Conservation (phyloP, 108 stramenopile genomes). For the Licmophora abbreviata region DNA sequence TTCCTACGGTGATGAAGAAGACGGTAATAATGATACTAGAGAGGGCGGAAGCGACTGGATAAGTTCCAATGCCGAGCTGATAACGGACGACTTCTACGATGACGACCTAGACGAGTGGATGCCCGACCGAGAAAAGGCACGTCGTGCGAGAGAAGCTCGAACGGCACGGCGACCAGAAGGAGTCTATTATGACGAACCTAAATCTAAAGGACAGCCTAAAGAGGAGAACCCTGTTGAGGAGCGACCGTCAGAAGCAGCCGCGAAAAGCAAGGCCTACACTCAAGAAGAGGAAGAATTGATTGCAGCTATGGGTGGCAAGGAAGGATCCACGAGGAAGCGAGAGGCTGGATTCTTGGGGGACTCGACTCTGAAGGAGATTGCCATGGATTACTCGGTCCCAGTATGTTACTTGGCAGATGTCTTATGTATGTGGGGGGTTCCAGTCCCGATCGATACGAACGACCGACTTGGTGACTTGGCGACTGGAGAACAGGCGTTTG, state of each 20-base stretch:
- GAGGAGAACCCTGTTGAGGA: conserved; percentile 1
- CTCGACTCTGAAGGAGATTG: conserved; percentile 64
- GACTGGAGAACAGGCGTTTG: conserved; percentile 86
- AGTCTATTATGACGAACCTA: not conserved
- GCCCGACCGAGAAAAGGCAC: conserved; percentile 39
- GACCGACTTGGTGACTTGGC: conserved; percentile 76
- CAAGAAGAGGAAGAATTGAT: conserved; percentile 75
- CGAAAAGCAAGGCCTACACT: conserved; percentile 36
- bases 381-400: conserved; percentile 67
- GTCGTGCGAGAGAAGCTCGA: not conserved
- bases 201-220: conserved; percentile 1
- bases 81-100: conserved; percentile 1
- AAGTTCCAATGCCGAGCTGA: conserved; percentile 3
- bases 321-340: conserved; percentile 15
- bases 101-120: conserved; percentile 42
- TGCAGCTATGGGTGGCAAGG: conserved; percentile 54
- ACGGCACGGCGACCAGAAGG: not conserved
- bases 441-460: conserved; percentile 59
- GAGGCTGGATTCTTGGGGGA: conserved; percentile 79
- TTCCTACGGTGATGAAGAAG: no score
- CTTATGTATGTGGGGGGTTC: conserved; percentile 68
- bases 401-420: conserved; percentile 82
- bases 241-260: conserved; percentile 1
- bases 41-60: no score
- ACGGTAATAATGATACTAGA: no score